phyloP scores from a whole-genome alignment of 2,329 filamentous ascomycete genomes.

The Sordariomycetes sp. region DNA sequence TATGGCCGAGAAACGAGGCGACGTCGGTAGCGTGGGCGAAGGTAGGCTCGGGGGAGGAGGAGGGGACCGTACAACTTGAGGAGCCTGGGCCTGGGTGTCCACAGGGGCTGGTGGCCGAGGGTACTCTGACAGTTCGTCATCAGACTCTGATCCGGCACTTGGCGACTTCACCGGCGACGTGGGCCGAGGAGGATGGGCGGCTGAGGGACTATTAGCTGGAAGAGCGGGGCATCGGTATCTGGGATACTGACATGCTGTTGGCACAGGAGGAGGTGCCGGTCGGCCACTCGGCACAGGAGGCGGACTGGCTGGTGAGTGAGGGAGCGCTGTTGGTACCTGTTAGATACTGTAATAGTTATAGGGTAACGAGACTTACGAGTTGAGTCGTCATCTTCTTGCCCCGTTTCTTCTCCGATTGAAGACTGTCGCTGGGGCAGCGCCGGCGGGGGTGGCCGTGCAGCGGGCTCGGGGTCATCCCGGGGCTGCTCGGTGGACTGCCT shows the following conservation, averaged over 20 bases:
- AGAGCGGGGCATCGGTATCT: slow-evolving; percentile 27
- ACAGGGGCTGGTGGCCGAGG: slow-evolving; percentile 27
- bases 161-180: slow-evolving; percentile 49
- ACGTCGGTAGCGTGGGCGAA: slow-evolving; percentile 6
- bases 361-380: background rate
- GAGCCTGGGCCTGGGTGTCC: slow-evolving; percentile 25
- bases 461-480: slow-evolving; percentile 25
- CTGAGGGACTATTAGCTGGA: slow-evolving; percentile 48
- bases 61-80: slow-evolving; percentile 15
- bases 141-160: slow-evolving; percentile 73
- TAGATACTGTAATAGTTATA: background rate
- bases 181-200: slow-evolving; percentile 38
- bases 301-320: slow-evolving; percentile 23
- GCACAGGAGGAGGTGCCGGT: slow-evolving; percentile 46
- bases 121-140: slow-evolving; percentile 67
- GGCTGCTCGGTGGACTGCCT: slow-evolving; percentile 31
- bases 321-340: background rate
- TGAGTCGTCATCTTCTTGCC: background rate
- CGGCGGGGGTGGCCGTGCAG: background rate
- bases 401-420: background rate
- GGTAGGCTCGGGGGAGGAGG: slow-evolving; percentile 25
- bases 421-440: background rate
- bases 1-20: slow-evolving; percentile 15
- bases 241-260: slow-evolving; percentile 40
- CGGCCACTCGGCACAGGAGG: slow-evolving; percentile 35